Conservation (phyloP, 169 alveolate species). For the Plasmodium knowlesi region DNA sequence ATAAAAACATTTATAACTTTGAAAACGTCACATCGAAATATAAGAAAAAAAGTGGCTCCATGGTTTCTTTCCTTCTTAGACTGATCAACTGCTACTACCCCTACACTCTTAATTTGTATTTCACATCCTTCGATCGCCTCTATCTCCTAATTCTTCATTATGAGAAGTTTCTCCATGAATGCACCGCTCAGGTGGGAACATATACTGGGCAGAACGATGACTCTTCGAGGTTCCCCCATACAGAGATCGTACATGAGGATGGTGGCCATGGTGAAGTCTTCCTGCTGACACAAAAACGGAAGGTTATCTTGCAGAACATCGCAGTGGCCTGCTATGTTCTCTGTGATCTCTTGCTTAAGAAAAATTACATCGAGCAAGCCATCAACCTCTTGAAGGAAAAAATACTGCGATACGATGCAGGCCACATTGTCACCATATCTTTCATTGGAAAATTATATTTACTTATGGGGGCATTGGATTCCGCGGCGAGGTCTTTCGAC, state of each 20-base stretch:
- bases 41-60: constrained; percentile 48
- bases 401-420: constrained; percentile 31
- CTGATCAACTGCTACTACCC: constrained; percentile 70
- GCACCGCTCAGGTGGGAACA: background rate
- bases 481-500: constrained; percentile 16
- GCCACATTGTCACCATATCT: constrained; percentile 36
- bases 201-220: background rate
- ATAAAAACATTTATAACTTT: constrained; percentile 28
- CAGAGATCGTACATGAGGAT: background rate
- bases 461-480: constrained; percentile 45
- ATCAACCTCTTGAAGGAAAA: constrained; percentile 37
- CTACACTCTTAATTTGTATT: constrained; percentile 29
- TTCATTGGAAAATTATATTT: constrained; percentile 52
- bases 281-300: background rate
- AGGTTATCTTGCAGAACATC: constrained; percentile 22
- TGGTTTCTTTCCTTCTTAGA: constrained; percentile 50
- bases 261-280: too few relatives aligned
- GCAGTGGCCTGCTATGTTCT: constrained; percentile 32
- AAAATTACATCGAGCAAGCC: constrained; percentile 68
- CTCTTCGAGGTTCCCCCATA: background rate
- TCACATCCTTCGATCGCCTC: constrained; percentile 61
- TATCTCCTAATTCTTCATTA: constrained; percentile 29
- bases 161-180: constrained; percentile 5
- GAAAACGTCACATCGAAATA: constrained; percentile 24
- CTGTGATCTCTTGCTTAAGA: constrained; percentile 65